Conservation (phyloP, 2,329 filamentous ascomycete species). For the Aspergillaceae sp. region DNA sequence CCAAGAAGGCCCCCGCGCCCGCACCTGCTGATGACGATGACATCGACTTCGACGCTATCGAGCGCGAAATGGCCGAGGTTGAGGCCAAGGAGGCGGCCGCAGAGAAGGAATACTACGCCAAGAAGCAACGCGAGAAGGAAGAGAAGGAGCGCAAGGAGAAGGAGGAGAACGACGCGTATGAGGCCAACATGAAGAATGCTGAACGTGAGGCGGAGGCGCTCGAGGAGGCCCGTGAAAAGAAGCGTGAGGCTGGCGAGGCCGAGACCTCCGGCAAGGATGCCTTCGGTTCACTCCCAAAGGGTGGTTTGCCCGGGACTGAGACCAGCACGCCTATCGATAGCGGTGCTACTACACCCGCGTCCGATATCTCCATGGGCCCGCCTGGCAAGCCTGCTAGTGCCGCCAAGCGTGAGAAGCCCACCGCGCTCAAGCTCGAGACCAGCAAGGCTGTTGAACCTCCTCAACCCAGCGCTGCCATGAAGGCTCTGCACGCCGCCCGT, state of each 20-base stretch:
- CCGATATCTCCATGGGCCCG: constrained; percentile 40
- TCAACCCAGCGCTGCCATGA: constrained; percentile 87
- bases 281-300: constrained; percentile 39
- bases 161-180: constrained; percentile 37
- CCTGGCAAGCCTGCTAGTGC: constrained; percentile 47
- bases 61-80: constrained; percentile 39
- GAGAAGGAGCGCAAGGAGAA: constrained; percentile 38
- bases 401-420: constrained; percentile 68
- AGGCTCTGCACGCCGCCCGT: constrained; percentile 82
- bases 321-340: constrained; percentile 36
- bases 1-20: constrained; percentile 16
- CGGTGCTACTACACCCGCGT: constrained; percentile 39
- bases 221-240: constrained; percentile 37
- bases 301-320: constrained; percentile 28
- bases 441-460: constrained; percentile 81
- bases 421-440: constrained; percentile 79
- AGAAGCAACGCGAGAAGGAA: constrained; percentile 68
- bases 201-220: constrained; percentile 41
- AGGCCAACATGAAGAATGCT: constrained; percentile 41
- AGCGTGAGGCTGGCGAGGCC: constrained; percentile 24
- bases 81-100: constrained; percentile 39
- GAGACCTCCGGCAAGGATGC: constrained; percentile 27
- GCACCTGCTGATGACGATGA: constrained; percentile 31
- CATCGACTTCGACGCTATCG: constrained; percentile 40
- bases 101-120: constrained; percentile 51